phyloP scores from a whole-genome alignment of 345 rosid genomes.

The Fremontodendron californicum region DNA sequence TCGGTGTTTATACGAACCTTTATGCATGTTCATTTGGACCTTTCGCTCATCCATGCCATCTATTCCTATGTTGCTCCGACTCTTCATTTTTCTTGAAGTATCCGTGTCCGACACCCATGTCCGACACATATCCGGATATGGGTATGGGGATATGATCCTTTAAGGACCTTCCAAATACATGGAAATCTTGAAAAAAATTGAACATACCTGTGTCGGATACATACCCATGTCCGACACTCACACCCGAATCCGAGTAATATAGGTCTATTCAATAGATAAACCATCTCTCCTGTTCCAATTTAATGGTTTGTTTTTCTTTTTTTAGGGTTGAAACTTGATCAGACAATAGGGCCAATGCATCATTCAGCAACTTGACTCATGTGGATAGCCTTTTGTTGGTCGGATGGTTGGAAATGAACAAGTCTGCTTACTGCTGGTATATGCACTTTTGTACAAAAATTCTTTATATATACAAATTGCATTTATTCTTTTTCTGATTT shows the following conservation, averaged over 20 bases:
- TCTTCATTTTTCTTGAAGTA: no score
- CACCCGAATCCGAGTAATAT: no score
- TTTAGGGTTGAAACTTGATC: constrained; percentile 3
- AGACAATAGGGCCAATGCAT: neutral
- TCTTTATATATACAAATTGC: constrained; percentile 4
- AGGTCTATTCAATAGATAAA: no score
- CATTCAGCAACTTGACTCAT: neutral
- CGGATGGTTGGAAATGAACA: neutral
- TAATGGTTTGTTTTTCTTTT: neutral
- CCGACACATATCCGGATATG: no score
- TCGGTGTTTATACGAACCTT: neutral
- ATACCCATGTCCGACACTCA: no score
- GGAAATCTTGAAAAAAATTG: no score
- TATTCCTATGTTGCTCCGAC: no score
- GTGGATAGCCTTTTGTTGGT: neutral
- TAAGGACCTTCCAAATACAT: no score
- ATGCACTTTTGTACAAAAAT: constrained; percentile 1
- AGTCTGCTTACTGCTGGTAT: neutral
- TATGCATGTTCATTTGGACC: neutral
- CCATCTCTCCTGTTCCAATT: neutral
- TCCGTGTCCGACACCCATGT: no score
- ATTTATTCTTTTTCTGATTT: neutral
- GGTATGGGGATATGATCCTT: no score
- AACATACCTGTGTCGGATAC: no score
- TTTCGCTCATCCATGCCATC: neutral